Evolutionary conservation across 805 yeast genomes (phyloP), one percentile per base, ranked within the genome.

Genomic region (Metschnikowia similis): DNA sequence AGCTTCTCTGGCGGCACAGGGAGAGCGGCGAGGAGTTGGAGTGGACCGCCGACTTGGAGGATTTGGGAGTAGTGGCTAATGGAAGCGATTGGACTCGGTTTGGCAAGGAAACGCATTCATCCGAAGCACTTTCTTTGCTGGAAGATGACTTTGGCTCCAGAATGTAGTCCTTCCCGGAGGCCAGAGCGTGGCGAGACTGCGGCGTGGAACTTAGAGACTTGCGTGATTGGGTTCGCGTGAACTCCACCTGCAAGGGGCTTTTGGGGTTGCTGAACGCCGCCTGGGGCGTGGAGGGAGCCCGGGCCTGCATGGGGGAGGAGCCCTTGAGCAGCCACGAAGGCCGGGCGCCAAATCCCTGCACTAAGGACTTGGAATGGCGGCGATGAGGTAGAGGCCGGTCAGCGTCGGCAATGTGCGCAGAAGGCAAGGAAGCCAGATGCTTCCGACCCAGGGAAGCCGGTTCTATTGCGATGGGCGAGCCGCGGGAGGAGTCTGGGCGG

Each of bases 141-240:
- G 28, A 30, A 8, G 35, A n/a, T 17, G 17, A 11, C 11, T n/a
- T 16, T 5, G 27, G 10, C 9, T 31, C 35, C 13, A 28, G n/a
- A 8, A 14, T 2, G 28, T 4, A 30, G 28, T 41, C 35, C 8
- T 13, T 17, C 4, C n/a, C 35, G 4, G 35, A 16, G n/a, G 41
- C 43, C 37, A 34, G 30, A 3, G 43, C 49, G 45, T 31, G 52
- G 28, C 54, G 52, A 14, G 61, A 54, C 47, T 69, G 69, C 8
- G 75, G 76, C 10, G 74, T 67, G 8, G 71, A 70, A 3, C 74
- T 67, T 6, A 73, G 61, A 4, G 73, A 65, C 47, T 71, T 71
- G 36, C 73, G 59, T 1, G 76, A 69, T 10, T 70, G 72, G 0
- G 70, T 62, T 35, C 65, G 61, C n/a, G 50, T 35, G 37, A 57